Evolutionary conservation across 176 grass and related monocot genomes (phyloP).

Genomic region (Secale cereale): DNA sequence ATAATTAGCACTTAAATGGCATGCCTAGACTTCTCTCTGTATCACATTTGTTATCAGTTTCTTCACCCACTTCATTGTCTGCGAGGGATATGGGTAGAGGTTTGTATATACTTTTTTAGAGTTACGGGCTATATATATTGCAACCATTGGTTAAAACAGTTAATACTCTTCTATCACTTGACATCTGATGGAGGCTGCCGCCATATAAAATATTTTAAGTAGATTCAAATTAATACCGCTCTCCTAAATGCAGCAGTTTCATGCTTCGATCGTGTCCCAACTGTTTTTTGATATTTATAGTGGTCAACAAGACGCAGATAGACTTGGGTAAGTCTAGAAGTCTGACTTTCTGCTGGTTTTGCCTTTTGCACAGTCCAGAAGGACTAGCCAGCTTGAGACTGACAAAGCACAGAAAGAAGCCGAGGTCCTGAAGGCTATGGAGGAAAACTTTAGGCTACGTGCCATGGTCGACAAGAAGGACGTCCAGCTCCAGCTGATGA

Average conservation of each 20-base stretch:
- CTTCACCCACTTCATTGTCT: neutral
- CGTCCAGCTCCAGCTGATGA: conserved; percentile 71
- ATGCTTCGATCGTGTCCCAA: neutral
- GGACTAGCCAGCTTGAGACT: conserved; percentile 63
- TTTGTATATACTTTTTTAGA: conserved; percentile 3
- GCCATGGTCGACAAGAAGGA: conserved; percentile 85
- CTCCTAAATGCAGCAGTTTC: neutral
- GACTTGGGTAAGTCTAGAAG: neutral
- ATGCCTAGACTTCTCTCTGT: neutral
- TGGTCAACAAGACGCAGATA: neutral
- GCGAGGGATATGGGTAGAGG: neutral
- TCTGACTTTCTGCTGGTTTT: neutral
- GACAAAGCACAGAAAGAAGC: conserved; percentile 90
- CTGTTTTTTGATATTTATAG: neutral
- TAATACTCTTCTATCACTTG: neutral
- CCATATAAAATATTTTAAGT: neutral
- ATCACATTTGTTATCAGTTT: neutral
- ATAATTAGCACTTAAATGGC: neutral
- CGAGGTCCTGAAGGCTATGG: conserved; percentile 76
- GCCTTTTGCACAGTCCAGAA: neutral
- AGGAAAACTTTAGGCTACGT: conserved; percentile 82
- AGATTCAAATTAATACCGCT: neutral
- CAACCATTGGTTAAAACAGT: neutral
- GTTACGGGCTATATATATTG: neutral
- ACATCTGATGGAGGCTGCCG: neutral